phyloP scores from a whole-genome alignment of 176 grass and related monocot genomes.

The Eremochloa ophiuroides region DNA sequence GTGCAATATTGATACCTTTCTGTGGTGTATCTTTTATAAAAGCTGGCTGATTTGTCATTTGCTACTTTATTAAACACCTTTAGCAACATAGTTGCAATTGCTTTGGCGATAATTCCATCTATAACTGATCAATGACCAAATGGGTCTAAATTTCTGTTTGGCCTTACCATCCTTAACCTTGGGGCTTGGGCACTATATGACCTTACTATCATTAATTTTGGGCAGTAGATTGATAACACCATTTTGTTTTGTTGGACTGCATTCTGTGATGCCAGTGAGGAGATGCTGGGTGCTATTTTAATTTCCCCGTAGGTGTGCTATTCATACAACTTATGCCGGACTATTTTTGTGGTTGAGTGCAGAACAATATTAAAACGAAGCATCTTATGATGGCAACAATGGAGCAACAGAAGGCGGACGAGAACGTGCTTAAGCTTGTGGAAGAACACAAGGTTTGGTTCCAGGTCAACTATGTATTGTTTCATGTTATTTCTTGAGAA shows the following conservation, averaged over 20 bases:
- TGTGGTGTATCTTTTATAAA: neutral
- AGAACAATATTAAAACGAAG: slow-evolving; percentile 55
- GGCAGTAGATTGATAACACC: neutral
- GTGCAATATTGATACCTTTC: neutral
- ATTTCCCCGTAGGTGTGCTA: neutral
- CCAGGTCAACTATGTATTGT: neutral
- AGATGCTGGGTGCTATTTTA: neutral
- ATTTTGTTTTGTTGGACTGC: neutral
- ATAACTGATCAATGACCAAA: neutral
- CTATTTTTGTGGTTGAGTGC: neutral
- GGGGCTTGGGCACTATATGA: neutral
- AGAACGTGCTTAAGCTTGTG: slow-evolving; percentile 56
- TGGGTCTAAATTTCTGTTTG: neutral
- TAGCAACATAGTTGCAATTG: neutral
- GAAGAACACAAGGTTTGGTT: slow-evolving; percentile 60
- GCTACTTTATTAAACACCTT: neutral
- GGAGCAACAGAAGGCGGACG: slow-evolving; percentile 56
- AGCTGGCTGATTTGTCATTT: neutral
- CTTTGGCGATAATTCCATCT: neutral
- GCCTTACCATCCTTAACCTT: neutral
- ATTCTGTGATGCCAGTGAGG: neutral
- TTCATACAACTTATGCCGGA: neutral
- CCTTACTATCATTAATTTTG: neutral
- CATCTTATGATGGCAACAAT: slow-evolving; percentile 51
- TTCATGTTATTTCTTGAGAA: neutral